These are phyloP conservation scores for Arthrobotrys megalospora DNA, from an alignment of 2,329 filamentous ascomycete species.

Conservation along the genomic window DNA sequence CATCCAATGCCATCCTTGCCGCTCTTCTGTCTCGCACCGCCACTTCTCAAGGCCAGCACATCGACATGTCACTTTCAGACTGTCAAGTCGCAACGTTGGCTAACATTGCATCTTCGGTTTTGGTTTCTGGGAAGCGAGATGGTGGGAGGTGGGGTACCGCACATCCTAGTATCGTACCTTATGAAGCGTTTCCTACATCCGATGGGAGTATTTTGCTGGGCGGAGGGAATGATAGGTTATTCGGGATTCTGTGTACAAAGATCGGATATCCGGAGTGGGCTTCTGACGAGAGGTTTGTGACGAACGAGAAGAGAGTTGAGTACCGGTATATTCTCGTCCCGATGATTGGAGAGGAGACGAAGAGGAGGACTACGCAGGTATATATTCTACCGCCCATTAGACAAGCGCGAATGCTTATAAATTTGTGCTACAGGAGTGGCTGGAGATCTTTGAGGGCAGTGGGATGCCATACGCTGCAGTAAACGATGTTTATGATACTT, in stretches of 20 bases:
- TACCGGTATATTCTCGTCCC: conserved; percentile 83
- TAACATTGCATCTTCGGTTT: conserved; percentile 93
- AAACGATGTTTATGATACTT: conserved; percentile 88
- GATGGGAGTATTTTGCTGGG: conserved; percentile 80
- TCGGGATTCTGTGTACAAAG: conserved; percentile 76
- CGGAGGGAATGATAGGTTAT: conserved; percentile 80
- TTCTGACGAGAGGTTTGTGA: conserved; percentile 73
- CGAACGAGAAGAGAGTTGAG: conserved; percentile 76
- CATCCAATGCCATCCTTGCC: conserved; percentile 95
- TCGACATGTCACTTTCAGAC: conserved; percentile 91
- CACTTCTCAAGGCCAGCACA: conserved; percentile 87
- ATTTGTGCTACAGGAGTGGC: conserved; percentile 77
- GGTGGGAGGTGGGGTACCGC: conserved; percentile 95
- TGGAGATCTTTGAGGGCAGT: conserved; percentile 86
- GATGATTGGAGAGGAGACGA: conserved; percentile 82
- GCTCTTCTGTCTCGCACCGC: conserved; percentile 82
- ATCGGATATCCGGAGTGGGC: conserved; percentile 75
- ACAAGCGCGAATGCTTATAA: not conserved
- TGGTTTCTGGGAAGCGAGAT: conserved; percentile 90
- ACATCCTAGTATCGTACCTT: conserved; percentile 94
- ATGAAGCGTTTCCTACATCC: conserved; percentile 83
- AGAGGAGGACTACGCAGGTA: conserved; percentile 78
- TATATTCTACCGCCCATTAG: not conserved
- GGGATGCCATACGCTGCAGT: conserved; percentile 96
- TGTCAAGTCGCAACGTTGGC: conserved; percentile 93